phyloP scores from a whole-genome alignment of 2,329 filamentous ascomycete species.

The Akanthomyces muscarius region DNA sequence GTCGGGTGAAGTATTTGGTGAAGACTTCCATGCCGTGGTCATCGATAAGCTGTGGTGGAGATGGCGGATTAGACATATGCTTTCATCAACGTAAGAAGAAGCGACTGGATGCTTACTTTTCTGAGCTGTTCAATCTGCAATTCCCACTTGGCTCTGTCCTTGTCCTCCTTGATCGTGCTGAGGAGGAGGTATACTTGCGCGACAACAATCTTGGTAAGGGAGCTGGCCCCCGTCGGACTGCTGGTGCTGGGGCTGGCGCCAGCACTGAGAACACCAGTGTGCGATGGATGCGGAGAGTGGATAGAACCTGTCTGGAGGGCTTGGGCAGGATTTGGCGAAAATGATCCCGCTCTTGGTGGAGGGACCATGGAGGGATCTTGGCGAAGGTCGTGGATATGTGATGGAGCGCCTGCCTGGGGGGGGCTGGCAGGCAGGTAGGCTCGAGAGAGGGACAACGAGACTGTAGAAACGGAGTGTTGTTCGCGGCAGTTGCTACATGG shows the following conservation, averaged over 20 bases:
- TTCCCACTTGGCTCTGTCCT: conserved; percentile 87
- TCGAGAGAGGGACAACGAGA: conserved; percentile 28
- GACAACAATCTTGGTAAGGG: conserved; percentile 87
- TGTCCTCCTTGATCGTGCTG: conserved; percentile 92
- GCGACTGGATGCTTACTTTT: conserved; percentile 59
- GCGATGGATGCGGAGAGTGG: conserved; percentile 55
- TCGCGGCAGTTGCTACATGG: conserved; percentile 34
- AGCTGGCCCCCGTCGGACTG: conserved; percentile 59
- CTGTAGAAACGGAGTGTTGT: conserved; percentile 25
- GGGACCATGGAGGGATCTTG: conserved; percentile 52
- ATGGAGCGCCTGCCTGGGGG: conserved; percentile 35
- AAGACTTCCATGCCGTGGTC: conserved; percentile 99
- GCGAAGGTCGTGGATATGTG: conserved; percentile 28
- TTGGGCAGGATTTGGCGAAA: conserved; percentile 58
- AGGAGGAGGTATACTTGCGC: conserved; percentile 93
- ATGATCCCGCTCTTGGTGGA: conserved; percentile 59
- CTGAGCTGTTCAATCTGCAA: conserved; percentile 84
- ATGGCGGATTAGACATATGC: neutral
- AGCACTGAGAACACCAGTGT: conserved; percentile 54
- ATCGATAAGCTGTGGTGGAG: conserved; percentile 71
- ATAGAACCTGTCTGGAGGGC: conserved; percentile 52
- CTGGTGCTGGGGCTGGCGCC: conserved; percentile 58
- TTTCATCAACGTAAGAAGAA: conserved; percentile 16
- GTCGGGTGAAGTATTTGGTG: conserved; percentile 88
- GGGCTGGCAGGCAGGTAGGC: conserved; percentile 32